Conservation (phyloP, 2,329 filamentous ascomycete genomes). For the Xylaria polymorpha region DNA sequence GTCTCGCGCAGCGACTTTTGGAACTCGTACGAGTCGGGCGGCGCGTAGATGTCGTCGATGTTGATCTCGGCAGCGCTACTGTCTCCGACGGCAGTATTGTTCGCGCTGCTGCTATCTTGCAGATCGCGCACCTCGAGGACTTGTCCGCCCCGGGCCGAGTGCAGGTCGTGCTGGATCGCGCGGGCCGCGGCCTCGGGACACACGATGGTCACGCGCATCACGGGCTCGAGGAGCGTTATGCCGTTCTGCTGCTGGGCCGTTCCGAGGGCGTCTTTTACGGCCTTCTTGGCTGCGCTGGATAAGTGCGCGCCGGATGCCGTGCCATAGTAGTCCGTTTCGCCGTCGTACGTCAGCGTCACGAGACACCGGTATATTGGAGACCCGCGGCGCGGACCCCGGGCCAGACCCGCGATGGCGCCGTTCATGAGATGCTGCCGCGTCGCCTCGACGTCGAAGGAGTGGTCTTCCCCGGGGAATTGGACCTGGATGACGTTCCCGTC, state of each 20-base stretch:
- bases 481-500: slow-evolving; percentile 78
- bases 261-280: slow-evolving; percentile 76
- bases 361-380: slow-evolving; percentile 83
- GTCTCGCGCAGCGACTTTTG: slow-evolving; percentile 65
- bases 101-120: slow-evolving; percentile 61
- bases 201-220: slow-evolving; percentile 89
- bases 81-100: background rate
- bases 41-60: slow-evolving; percentile 81
- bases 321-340: slow-evolving; percentile 71
- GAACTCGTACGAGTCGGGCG: slow-evolving; percentile 81
- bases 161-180: slow-evolving; percentile 83
- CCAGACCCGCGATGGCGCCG: slow-evolving; percentile 84
- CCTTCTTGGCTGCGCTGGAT: slow-evolving; percentile 69
- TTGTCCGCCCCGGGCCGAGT: slow-evolving; percentile 78
- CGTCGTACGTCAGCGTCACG: slow-evolving; percentile 77
- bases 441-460: slow-evolving; percentile 62
- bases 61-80: slow-evolving; percentile 64
- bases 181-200: slow-evolving; percentile 86
- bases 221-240: slow-evolving; percentile 85
- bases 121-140: slow-evolving; percentile 75
- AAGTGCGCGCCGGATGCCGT: slow-evolving; percentile 74
- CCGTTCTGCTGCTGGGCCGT: slow-evolving; percentile 65
- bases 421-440: slow-evolving; percentile 74
- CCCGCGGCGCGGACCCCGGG: slow-evolving; percentile 82
- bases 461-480: slow-evolving; percentile 57